Percentiles rank a stretch among this genome's conserved stretches.
Conservation (phyloP, 352 stramenopile genomes). For the Pythium guiyangense region DNA sequence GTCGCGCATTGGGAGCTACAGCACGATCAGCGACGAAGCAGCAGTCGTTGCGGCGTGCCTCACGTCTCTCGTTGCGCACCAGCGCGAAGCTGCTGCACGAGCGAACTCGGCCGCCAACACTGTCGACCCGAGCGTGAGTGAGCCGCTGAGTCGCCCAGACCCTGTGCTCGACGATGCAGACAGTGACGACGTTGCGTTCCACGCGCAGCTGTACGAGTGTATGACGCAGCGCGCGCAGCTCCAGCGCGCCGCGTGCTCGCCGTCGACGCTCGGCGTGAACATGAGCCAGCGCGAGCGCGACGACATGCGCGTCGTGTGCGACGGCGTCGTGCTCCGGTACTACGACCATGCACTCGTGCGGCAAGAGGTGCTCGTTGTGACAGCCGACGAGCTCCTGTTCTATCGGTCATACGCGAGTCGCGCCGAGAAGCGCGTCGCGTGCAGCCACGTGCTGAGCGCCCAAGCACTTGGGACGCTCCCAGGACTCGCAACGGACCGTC, state of each 20-base stretch:
- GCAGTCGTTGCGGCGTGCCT: conserved; percentile 35
- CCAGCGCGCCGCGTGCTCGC: conserved; percentile 32
- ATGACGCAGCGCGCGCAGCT: conserved; percentile 44
- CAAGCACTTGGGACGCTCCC: conserved; percentile 18
- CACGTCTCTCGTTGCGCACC: background rate
- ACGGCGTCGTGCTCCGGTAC: conserved; percentile 75
- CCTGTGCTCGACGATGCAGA: too few relatives aligned
- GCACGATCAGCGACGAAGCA: conserved; percentile 55
- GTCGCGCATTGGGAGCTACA: conserved; percentile 73
- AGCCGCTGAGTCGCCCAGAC: too few relatives aligned
- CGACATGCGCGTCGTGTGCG: conserved; percentile 45
- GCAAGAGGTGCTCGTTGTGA: conserved; percentile 76
- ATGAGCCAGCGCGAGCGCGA: conserved; percentile 54
- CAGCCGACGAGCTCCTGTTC: conserved; percentile 45
- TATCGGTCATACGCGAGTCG: conserved; percentile 65
- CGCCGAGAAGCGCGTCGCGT: conserved; percentile 45
- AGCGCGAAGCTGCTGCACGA: conserved; percentile 13
- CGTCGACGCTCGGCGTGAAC: conserved; percentile 59
- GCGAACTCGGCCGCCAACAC: conserved; percentile 3
- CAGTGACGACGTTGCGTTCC: conserved; percentile 26
- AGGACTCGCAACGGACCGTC: conserved; percentile 4
- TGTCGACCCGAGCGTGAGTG: too few relatives aligned
- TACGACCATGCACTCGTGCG: conserved; percentile 48
- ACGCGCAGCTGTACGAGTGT: conserved; percentile 62
- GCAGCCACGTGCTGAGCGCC: conserved; percentile 44